These are phyloP conservation scores for Trichoderma endophyticum DNA, from an alignment of 2,329 filamentous ascomycete genomes.

Conservation along the genomic window DNA sequence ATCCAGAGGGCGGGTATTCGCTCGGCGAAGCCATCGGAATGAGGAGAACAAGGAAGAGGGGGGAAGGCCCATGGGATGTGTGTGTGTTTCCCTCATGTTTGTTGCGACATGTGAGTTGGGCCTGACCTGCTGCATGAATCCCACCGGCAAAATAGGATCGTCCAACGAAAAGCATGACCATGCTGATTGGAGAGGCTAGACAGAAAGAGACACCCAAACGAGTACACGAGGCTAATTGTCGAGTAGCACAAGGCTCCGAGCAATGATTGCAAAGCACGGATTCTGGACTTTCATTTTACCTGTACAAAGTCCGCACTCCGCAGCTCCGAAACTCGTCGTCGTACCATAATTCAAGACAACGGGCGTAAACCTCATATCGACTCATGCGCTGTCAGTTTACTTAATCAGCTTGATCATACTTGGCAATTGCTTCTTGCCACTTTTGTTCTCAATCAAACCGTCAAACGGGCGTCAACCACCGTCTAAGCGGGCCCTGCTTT, in stretches of 20 bases:
- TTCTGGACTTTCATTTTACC: background rate
- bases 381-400: background rate
- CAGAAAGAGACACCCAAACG: background rate
- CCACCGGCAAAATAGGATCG: background rate
- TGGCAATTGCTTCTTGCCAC: background rate
- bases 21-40: background rate
- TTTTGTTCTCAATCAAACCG: background rate
- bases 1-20: background rate
- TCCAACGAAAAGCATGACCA: background rate
- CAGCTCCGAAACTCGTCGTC: background rate
- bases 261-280: background rate
- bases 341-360: background rate
- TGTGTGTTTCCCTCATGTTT: background rate
- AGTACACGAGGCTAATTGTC: background rate
- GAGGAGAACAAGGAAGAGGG: background rate
- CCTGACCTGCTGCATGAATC: slow-evolving; percentile 2
- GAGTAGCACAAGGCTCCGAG: background rate
- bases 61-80: background rate
- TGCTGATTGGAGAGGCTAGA: background rate
- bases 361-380: background rate
- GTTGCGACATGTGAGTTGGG: background rate
- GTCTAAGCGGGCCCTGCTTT: background rate
- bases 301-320: background rate
- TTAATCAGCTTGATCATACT: background rate
- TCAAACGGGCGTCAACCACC: background rate